Evolutionary conservation across 169 alveolate genomes (phyloP).

Genomic region (Plasmodium cynomolgi): DNA sequence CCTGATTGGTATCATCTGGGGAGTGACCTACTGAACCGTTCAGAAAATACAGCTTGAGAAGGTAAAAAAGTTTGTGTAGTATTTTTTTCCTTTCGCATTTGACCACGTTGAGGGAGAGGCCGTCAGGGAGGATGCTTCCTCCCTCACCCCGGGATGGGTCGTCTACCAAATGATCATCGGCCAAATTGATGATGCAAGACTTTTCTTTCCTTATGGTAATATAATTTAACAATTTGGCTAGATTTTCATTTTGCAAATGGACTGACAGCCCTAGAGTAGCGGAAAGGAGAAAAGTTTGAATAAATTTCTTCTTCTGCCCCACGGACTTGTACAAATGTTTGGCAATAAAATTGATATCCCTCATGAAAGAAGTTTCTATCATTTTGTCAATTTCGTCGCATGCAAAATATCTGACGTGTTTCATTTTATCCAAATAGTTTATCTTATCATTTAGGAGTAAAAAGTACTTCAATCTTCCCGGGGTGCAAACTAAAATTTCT

Average conservation of each 20-base stretch:
- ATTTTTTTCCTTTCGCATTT: slow-evolving; percentile 52
- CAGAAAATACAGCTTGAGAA: slow-evolving; percentile 3
- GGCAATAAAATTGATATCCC: slow-evolving; percentile 49
- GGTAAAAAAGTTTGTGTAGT: slow-evolving; percentile 39
- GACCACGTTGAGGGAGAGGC: slow-evolving; percentile 9
- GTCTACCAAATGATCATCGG: not conserved
- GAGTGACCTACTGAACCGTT: not conserved
- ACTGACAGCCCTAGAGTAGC: slow-evolving; percentile 63
- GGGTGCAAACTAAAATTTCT: slow-evolving; percentile 82
- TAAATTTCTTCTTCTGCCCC: slow-evolving; percentile 27
- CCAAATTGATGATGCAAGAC: slow-evolving; percentile 19
- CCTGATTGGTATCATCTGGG: not conserved
- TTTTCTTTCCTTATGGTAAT: slow-evolving; percentile 54
- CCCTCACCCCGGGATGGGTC: not conserved
- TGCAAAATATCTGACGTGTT: slow-evolving; percentile 65
- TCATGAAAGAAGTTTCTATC: slow-evolving; percentile 69
- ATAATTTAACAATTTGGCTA: slow-evolving; percentile 42
- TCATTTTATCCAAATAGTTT: slow-evolving; percentile 33
- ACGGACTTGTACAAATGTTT: slow-evolving; percentile 62
- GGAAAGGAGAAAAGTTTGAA: slow-evolving; percentile 66
- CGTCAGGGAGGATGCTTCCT: slow-evolving; percentile 35
- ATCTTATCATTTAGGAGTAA: slow-evolving; percentile 58
- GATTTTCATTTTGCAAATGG: slow-evolving; percentile 51
- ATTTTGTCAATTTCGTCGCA: slow-evolving; percentile 74
- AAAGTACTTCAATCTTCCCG: slow-evolving; percentile 81